Conservation (phyloP, 2,329 filamentous ascomycete genomes). For the Coleophoma crateriformis region DNA sequence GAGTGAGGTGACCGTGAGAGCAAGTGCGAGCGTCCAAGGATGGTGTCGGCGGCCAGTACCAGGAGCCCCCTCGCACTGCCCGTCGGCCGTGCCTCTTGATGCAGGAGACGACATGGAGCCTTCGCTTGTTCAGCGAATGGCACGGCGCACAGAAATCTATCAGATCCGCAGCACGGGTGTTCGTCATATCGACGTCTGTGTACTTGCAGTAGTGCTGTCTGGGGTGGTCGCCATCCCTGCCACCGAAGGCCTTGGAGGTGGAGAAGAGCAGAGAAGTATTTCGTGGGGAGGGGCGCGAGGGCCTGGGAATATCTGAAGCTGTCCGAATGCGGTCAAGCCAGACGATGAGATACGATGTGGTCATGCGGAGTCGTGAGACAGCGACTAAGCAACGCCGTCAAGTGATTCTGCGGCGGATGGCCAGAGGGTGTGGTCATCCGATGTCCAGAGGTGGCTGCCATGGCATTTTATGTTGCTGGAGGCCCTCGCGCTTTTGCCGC, state of each 20-base stretch:
- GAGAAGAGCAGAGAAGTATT: neutral
- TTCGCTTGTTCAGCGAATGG: neutral
- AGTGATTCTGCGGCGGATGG: neutral
- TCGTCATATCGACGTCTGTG: conserved; percentile 15
- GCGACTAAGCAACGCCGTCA: neutral
- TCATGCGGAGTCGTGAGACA: neutral
- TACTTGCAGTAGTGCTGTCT: conserved; percentile 11
- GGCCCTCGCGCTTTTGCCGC: too few relatives aligned
- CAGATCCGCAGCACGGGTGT: conserved; percentile 18
- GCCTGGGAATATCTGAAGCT: neutral
- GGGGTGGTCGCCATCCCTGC: neutral
- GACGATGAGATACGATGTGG: neutral
- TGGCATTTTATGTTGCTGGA: neutral
- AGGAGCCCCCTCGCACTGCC: neutral
- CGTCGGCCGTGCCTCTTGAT: neutral
- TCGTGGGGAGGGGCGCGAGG: too few relatives aligned
- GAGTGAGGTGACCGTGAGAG: too few relatives aligned
- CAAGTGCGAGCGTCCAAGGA: neutral
- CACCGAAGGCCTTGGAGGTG: neutral
- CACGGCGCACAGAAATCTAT: neutral
- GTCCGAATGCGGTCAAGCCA: neutral
- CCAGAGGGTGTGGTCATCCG: neutral
- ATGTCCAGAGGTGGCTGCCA: neutral
- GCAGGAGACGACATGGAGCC: neutral
- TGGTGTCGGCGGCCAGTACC: too few relatives aligned